A percentile compares a stretch with the other conserved stretches of the same genome.
phyloP scores from a whole-genome alignment of 2,329 filamentous ascomycete genomes.

The Thielaviopsis musarum region DNA sequence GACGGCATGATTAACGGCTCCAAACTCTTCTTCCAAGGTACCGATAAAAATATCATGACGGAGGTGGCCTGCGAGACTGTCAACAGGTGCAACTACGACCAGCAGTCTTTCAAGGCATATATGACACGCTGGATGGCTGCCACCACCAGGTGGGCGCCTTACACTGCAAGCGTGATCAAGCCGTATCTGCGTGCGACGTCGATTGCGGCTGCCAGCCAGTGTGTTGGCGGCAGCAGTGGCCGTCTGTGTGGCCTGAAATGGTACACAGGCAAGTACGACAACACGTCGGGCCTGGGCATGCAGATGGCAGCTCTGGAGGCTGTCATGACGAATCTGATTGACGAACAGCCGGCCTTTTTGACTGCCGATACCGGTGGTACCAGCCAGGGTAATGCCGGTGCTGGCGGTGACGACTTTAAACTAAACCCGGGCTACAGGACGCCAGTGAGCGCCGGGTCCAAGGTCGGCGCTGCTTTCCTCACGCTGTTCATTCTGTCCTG shows the following conservation, averaged over 20 bases:
- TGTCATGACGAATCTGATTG: conserved; percentile 43
- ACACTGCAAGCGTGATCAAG: conserved; percentile 35
- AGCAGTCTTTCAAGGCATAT: conserved; percentile 48
- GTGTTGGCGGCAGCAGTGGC: conserved; percentile 37
- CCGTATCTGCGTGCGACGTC: conserved; percentile 38
- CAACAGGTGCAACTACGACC: conserved; percentile 42
- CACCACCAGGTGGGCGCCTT: conserved; percentile 46
- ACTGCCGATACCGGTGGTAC: conserved; percentile 41
- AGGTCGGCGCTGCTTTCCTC: conserved; percentile 47
- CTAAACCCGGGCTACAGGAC: conserved; percentile 19
- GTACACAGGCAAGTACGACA: conserved; percentile 39
- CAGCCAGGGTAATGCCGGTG: conserved; percentile 29
- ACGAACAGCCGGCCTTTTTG: conserved; percentile 24
- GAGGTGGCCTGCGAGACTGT: conserved; percentile 50
- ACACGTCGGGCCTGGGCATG: conserved; percentile 45
- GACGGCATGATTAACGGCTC: conserved; percentile 38
- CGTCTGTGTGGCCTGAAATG: conserved; percentile 45
- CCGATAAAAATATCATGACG: conserved; percentile 39
- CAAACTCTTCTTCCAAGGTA: conserved; percentile 36
- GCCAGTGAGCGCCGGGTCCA: conserved; percentile 38
- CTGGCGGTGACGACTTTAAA: conserved; percentile 30
- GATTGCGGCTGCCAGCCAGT: conserved; percentile 38
- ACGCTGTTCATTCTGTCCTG: conserved; percentile 40
- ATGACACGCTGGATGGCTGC: conserved; percentile 43
- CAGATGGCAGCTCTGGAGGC: conserved; percentile 55